These are phyloP conservation scores for Cryptococcus neoformans DNA, from an alignment of 1,284 basidiomycete species.

Conservation along the genomic window DNA sequence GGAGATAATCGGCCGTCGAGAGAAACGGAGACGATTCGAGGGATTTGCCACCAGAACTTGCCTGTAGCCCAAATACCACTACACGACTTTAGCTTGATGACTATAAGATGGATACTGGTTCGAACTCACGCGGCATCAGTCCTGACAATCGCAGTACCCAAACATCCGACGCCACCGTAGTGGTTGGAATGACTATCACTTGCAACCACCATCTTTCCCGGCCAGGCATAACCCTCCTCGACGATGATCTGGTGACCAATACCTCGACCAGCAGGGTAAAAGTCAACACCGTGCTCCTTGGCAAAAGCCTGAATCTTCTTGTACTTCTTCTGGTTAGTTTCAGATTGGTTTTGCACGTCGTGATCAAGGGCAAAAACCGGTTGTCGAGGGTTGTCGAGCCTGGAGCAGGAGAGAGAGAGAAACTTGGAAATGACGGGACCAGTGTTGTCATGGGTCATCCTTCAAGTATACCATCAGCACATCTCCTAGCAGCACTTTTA, in stretches of 20 bases:
- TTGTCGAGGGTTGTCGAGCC: slow-evolving; percentile 68
- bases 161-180: slow-evolving; percentile 97
- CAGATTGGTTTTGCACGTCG: slow-evolving; percentile 94
- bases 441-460: slow-evolving; percentile 96
- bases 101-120: too few species aligned
- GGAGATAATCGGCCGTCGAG: slow-evolving; percentile 75
- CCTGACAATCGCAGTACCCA: slow-evolving; percentile 94
- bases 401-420: slow-evolving; percentile 88
- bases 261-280: slow-evolving; percentile 96
- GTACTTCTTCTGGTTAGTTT: slow-evolving; percentile 95
- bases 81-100: slow-evolving; percentile 1
- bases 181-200: slow-evolving; percentile 94
- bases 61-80: slow-evolving; percentile 95
- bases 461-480: slow-evolving; percentile 16
- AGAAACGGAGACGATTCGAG: slow-evolving; percentile 93
- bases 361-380: slow-evolving; percentile 97
- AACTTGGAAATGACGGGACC: slow-evolving; percentile 98
- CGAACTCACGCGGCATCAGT: slow-evolving; percentile 54
- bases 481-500: background rate
- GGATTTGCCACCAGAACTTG: slow-evolving; percentile 99
- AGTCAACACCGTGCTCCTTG: slow-evolving; percentile 80
- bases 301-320: slow-evolving; percentile 89
- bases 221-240: slow-evolving; percentile 95
- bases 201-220: slow-evolving; percentile 87
- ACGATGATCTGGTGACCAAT: slow-evolving; percentile 96